Evolutionary conservation across 2,329 filamentous ascomycete genomes (phyloP).

Genomic region (Huntiella savannae): DNA sequence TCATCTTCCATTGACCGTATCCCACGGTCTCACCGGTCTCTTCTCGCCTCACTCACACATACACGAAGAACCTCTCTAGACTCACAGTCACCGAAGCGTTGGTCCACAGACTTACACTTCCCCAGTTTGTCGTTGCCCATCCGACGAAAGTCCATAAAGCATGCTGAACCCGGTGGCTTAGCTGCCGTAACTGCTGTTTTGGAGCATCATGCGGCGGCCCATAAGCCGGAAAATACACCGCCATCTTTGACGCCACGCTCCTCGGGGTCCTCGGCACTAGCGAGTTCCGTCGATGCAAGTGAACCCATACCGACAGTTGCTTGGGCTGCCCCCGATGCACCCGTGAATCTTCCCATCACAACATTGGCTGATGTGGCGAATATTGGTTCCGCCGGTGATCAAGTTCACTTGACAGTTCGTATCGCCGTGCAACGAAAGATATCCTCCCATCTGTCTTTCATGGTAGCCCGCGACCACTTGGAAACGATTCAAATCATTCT

Average conservation of each 20-base stretch:
- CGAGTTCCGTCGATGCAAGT: too few species aligned
- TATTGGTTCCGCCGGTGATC: background rate
- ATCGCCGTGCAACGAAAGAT: constrained; percentile 65
- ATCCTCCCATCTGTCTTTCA: constrained; percentile 65
- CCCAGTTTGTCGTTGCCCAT: background rate
- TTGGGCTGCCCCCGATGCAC: background rate
- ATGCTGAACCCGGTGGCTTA: too few species aligned
- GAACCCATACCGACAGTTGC: too few species aligned
- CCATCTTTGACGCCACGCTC: too few species aligned
- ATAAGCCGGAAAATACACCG: too few species aligned
- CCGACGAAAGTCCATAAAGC: too few species aligned
- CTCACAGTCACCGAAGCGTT: background rate
- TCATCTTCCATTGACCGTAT: constrained; percentile 1
- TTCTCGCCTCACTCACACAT: background rate
- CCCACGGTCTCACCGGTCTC: constrained; percentile 6
- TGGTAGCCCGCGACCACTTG: constrained; percentile 71
- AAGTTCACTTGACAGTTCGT: constrained; percentile 15
- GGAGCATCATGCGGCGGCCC: too few species aligned
- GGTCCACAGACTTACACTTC: constrained; percentile 8
- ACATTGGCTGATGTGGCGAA: background rate
- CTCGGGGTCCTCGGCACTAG: too few species aligned
- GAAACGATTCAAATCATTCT: constrained; percentile 73
- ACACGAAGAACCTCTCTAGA: background rate
- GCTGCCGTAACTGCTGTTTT: too few species aligned
- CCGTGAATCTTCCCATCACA: background rate